A percentile compares a stretch with the other conserved stretches of the same genome.
Conservation (phyloP, 768 basidiomycete genomes). For the Lentinula edodes region DNA sequence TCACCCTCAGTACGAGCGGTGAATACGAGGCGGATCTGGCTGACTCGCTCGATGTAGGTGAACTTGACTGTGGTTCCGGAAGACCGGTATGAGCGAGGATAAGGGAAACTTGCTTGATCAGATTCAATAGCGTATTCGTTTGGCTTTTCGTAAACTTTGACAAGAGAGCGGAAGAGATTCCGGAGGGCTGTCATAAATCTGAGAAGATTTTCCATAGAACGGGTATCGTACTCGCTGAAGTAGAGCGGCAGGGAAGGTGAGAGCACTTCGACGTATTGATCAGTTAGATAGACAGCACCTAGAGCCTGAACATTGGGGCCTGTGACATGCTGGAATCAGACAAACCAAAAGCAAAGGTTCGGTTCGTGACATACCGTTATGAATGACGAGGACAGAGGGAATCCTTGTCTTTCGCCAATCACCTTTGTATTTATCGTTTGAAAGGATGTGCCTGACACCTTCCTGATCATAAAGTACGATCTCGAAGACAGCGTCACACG, state of each 20-base stretch:
- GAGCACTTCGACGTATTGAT: too few species aligned
- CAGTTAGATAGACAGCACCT: too few species aligned
- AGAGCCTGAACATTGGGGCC: too few species aligned
- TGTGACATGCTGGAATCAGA: too few species aligned
- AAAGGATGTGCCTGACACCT: neutral
- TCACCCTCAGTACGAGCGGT: too few species aligned
- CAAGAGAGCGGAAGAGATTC: neutral
- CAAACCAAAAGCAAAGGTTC: too few species aligned
- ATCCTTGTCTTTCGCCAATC: too few species aligned
- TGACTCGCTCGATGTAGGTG: neutral
- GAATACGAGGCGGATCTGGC: too few species aligned
- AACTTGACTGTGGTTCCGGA: neutral
- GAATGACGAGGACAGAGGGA: too few species aligned
- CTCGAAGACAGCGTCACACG: neutral
- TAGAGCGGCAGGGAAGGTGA: too few species aligned
- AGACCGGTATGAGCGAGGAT: neutral
- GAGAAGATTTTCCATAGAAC: neutral
- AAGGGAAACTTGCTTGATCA: neutral
- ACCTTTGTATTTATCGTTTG: neutral
- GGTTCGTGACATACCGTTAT: too few species aligned
- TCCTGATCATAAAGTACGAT: neutral
- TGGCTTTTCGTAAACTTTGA: neutral
- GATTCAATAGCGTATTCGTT: neutral
- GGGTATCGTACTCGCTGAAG: neutral
- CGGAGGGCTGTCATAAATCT: neutral